Evolutionary conservation across 306 rosid species (phyloP), one percentile per base, ranked within the genome.

Genomic region (Quercus robur): DNA sequence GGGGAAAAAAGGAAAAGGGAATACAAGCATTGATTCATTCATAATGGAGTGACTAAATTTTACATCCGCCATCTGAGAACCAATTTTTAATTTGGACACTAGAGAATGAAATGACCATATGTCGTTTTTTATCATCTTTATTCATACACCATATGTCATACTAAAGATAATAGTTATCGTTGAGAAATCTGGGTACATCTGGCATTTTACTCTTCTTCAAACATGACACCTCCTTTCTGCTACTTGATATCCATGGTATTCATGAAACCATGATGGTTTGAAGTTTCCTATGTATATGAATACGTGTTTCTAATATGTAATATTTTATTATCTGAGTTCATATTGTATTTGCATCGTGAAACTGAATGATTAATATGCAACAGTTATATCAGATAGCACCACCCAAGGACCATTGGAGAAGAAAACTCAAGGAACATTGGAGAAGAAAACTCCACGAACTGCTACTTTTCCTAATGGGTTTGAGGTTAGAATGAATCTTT

Each of bases 401-500:
- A 78, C 76, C n/a, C 86, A 82, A 72, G 73, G 78, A 33, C 78
- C 90, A 70, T 38, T 71, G 80, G 86, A 88, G 88, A 89, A 87
- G 80, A 86, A 82, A 76, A 74, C 92, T 82, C 81, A 85, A 67
- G 82, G 75, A 49, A 59, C 17, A 70, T 26, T 68, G 80, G 86
- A 88, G 88, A 91, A 87, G 80, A 86, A 82, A 76, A 73, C 92
- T 82, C 82, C 86, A 67, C 82, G 74, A 49, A 61, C 14, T 77
- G 81, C 89, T 71, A 86, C 91, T 80, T 93, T 96, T 88, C 98
- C 98, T 70, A 85, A 78, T 78, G 98, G 99, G 82, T 89, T 91
- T 85, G 99, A 96, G 94, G 99, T 96, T 77, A 85, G 83, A 67
- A 75, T 73, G 66, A 72, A 28, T 82, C n/a, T 75, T 67, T 73